Evolutionary conservation across 2,329 filamentous ascomycete genomes (phyloP), one percentile per base, ranked within the genome.

Genomic region (Malbranchea zuffiana): DNA sequence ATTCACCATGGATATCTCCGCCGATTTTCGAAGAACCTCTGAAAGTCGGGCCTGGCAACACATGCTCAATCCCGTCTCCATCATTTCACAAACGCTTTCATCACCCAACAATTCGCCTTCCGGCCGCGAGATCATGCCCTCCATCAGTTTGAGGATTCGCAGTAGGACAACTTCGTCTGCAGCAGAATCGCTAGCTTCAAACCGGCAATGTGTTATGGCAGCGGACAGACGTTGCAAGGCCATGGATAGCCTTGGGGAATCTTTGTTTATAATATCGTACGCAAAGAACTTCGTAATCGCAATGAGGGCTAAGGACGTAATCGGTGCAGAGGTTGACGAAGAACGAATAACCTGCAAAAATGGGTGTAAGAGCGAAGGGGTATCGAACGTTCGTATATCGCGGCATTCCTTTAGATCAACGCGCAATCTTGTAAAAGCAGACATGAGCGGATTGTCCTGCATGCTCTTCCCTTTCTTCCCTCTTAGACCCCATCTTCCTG

Each of bases 11-110:
- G 86, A 81, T 53, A 93, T 90, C 61, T 98, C 90, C 2, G 90
- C 90, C 13, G 87, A 93, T 45, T 87, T 74, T 45, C 88, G 77
- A 37, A 98, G 66, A 3, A 96, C 78, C 50, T 95, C 87, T 6
- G 87, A 95, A 43, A 96, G 78, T 38, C 88, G 77, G 38, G 83
- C 76, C 54, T 96, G 87, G 45, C 88, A 98, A 66, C 90, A 98
- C 68, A 98, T 96, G 54, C 86, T 94, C 47, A 98, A 63, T 1
- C 88, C 90, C 1, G 86, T 88, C 57, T 94, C 90, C 88, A 98
- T 96, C 86, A 98, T 96, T 57, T 95, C 86, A 56, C 92, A 98
- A 7, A 98, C 86, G 54, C 88, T 96, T 63, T 96, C 88, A 52
- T 98, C 90, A 41, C 88, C 92, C n/a, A 98, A 67, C 7, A 96